phyloP scores from a whole-genome alignment of 2,329 filamentous ascomycete species.

The Sarocladium strictum region DNA sequence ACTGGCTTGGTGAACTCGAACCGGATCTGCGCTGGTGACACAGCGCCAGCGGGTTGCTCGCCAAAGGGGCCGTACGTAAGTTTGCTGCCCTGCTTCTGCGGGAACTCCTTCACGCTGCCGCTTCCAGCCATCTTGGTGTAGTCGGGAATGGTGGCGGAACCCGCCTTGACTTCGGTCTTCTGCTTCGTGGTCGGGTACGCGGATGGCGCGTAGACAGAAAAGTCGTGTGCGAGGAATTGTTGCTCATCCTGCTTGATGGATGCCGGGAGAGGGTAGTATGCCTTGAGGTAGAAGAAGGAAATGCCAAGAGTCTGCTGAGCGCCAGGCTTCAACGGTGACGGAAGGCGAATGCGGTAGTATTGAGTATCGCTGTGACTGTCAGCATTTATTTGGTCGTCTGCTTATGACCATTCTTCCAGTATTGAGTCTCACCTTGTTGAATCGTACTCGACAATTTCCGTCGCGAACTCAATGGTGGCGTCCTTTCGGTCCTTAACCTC shows the following conservation, averaged over 20 bases:
- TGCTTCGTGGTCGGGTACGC: slow-evolving; percentile 85
- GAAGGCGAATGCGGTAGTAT: slow-evolving; percentile 80
- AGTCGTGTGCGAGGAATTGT: slow-evolving; percentile 81
- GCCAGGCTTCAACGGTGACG: slow-evolving; percentile 67
- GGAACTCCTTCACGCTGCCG: slow-evolving; percentile 57
- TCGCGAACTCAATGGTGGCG: slow-evolving; percentile 59
- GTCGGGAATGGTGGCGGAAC: slow-evolving; percentile 71
- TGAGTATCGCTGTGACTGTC: slow-evolving; percentile 54
- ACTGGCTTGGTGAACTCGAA: slow-evolving; percentile 96
- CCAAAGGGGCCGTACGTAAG: slow-evolving; percentile 88
- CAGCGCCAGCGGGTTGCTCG: slow-evolving; percentile 71
- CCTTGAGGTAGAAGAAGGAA: slow-evolving; percentile 72
- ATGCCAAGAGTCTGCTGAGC: slow-evolving; percentile 82
- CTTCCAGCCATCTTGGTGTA: slow-evolving; percentile 66
- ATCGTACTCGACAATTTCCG: slow-evolving; percentile 62
- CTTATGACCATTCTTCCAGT: neutral
- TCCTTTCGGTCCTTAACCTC: slow-evolving; percentile 94
- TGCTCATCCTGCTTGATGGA: slow-evolving; percentile 76
- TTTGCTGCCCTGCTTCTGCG: slow-evolving; percentile 77
- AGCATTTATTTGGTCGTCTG: slow-evolving; percentile 10
- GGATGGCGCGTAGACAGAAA: slow-evolving; percentile 79
- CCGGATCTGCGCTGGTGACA: slow-evolving; percentile 68
- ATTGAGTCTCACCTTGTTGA: slow-evolving; percentile 40
- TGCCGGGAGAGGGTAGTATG: slow-evolving; percentile 75
- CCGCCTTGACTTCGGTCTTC: slow-evolving; percentile 94